These are phyloP conservation scores for Colletotrichum lini DNA, from an alignment of 2,329 filamentous ascomycete genomes.

Conservation along the genomic window DNA sequence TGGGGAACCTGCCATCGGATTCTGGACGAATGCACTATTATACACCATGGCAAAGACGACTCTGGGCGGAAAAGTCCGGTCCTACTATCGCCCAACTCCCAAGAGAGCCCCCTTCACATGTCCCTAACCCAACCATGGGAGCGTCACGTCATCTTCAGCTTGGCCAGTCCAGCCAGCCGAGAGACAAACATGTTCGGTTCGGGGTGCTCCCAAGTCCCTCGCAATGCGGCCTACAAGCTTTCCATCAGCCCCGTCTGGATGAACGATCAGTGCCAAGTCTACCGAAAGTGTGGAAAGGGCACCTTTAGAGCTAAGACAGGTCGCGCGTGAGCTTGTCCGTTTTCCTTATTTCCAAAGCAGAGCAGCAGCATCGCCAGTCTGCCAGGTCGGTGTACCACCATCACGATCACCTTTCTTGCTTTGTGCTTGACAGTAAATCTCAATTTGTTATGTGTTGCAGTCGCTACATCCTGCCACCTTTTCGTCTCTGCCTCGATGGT, in stretches of 20 bases:
- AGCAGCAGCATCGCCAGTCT: not conserved
- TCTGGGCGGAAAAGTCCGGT: not conserved
- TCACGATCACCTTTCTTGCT: not conserved
- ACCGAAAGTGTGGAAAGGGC: conserved; percentile 19
- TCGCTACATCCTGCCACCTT: not conserved
- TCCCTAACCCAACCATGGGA: not conserved
- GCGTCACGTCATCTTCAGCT: not conserved
- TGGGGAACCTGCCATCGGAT: not conserved
- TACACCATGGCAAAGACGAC: not conserved
- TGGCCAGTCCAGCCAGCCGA: not conserved
- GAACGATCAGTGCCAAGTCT: conserved; percentile 31
- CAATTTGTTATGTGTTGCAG: not conserved
- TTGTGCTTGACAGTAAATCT: not conserved
- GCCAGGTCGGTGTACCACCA: not conserved
- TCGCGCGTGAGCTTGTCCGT: conserved; percentile 6
- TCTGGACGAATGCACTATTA: not conserved
- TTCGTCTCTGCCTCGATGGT: not conserved
- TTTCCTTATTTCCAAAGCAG: not conserved
- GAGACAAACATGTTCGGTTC: not conserved
- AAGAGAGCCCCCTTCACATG: not conserved
- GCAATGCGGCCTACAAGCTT: not conserved
- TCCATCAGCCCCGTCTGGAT: not conserved
- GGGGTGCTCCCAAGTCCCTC: not conserved
- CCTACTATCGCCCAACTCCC: not conserved
- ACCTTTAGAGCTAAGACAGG: conserved; percentile 34